Evolutionary conservation across 805 yeast genomes (phyloP).

Genomic region (Wickerhamomyces rabaulensis): DNA sequence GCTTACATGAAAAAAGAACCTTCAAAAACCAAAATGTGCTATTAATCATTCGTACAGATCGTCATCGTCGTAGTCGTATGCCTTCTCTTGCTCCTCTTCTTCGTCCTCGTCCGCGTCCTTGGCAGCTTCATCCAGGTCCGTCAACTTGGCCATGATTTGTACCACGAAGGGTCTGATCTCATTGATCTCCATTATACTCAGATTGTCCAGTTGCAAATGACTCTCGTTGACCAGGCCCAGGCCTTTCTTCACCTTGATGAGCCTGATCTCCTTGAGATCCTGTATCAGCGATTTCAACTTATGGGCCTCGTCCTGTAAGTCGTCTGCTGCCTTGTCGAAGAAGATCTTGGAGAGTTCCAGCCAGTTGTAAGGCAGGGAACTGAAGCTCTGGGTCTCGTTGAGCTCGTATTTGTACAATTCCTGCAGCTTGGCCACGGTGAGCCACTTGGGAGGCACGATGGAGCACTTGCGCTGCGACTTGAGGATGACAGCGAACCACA

Average conservation of each 20-base stretch:
- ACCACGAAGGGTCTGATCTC: conserved; percentile 80
- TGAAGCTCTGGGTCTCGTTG: conserved; percentile 50
- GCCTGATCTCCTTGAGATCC: conserved; percentile 79
- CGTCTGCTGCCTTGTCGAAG: conserved; percentile 67
- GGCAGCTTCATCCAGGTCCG: conserved; percentile 42
- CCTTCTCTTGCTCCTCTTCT: conserved; percentile 7
- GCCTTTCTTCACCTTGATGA: conserved; percentile 78
- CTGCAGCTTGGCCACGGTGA: conserved; percentile 48
- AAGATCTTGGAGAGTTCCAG: conserved; percentile 70
- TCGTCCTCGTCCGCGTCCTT: conserved; percentile 8
- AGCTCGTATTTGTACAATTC: conserved; percentile 64
- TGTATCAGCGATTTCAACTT: conserved; percentile 66
- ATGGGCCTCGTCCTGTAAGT: conserved; percentile 67
- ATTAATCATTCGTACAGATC: not conserved
- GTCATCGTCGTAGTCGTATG: not conserved
- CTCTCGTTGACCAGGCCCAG: conserved; percentile 72
- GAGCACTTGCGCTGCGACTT: conserved; percentile 84
- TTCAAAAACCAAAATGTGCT: not conserved
- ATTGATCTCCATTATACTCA: conserved; percentile 81
- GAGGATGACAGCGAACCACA: conserved; percentile 83
- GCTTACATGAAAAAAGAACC: too few relatives aligned
- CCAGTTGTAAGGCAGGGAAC: conserved; percentile 85
- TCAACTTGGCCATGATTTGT: conserved; percentile 74
- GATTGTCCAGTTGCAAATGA: conserved; percentile 75
- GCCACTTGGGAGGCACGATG: conserved; percentile 84